Conservation (phyloP, 441 rosid genomes). For the Breynia disticha region DNA sequence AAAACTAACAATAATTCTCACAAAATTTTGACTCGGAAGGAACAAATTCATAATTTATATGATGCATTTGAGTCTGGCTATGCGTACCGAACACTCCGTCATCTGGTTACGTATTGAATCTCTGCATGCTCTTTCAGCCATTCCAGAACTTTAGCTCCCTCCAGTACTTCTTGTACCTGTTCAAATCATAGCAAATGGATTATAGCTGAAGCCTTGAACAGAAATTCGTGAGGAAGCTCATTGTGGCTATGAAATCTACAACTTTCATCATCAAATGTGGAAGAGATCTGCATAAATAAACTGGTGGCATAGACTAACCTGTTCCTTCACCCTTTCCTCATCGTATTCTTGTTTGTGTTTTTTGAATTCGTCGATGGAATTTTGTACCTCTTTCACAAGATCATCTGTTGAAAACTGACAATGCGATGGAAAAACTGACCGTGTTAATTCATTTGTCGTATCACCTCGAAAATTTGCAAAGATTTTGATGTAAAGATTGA, state of each 20-base stretch:
- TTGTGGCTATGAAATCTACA: background rate
- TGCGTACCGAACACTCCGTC: slow-evolving; percentile 10
- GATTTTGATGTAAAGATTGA: background rate
- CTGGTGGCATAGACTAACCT: slow-evolving; percentile 32
- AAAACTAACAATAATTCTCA: too few relatives aligned
- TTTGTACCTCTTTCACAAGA: slow-evolving; percentile 73
- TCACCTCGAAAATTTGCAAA: background rate
- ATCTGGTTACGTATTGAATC: slow-evolving; percentile 54
- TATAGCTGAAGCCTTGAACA: background rate
- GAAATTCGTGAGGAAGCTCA: background rate
- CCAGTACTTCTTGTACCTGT: slow-evolving; percentile 83
- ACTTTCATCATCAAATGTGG: background rate
- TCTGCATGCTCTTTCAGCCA: slow-evolving; percentile 80
- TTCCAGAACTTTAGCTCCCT: slow-evolving; percentile 94
- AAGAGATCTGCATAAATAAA: too few relatives aligned
- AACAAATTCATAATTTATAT: too few relatives aligned
- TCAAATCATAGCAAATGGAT: background rate
- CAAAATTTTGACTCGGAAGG: too few relatives aligned
- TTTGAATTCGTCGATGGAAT: slow-evolving; percentile 72
- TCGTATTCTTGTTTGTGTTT: slow-evolving; percentile 75
- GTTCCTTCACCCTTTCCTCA: slow-evolving; percentile 67
- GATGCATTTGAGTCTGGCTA: too few relatives aligned
- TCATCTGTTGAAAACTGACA: slow-evolving; percentile 79
- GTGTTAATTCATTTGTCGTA: background rate
- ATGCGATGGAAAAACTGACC: background rate